Evolutionary conservation across 1,284 basidiomycete species (phyloP).

Genomic region (Austroboletus olivaceoglutinosus): DNA sequence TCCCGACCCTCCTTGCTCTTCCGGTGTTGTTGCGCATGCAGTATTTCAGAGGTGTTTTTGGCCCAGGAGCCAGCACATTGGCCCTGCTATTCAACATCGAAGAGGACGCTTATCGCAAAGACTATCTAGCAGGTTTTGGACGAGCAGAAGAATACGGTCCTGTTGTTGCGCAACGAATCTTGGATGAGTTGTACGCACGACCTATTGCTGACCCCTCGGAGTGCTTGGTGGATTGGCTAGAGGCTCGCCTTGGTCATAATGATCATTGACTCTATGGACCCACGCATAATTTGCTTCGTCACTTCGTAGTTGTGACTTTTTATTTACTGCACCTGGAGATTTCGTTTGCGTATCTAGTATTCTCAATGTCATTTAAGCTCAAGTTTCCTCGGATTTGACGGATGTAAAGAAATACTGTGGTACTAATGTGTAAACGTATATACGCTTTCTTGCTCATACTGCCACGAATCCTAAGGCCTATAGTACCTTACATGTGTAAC

Average conservation of each 20-base stretch:
- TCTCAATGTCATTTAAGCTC: neutral
- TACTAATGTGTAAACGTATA: too few relatives aligned
- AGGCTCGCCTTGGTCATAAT: constrained; percentile 40
- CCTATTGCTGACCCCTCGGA: constrained; percentile 32
- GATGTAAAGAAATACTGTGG: too few relatives aligned
- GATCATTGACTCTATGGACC: constrained; percentile 26
- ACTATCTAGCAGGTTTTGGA: constrained; percentile 69
- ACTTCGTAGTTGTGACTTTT: neutral
- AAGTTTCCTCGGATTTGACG: too few relatives aligned
- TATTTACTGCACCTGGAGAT: neutral
- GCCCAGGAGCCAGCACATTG: constrained; percentile 39
- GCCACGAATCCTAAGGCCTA: too few relatives aligned
- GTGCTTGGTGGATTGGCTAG: constrained; percentile 46
- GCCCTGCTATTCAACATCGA: constrained; percentile 54
- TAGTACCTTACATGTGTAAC: too few relatives aligned
- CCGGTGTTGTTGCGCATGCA: constrained; percentile 56
- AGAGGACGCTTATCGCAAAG: constrained; percentile 61
- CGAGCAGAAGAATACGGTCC: constrained; percentile 70
- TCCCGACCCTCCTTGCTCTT: constrained; percentile 68
- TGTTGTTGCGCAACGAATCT: constrained; percentile 54
- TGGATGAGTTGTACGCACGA: constrained; percentile 43
- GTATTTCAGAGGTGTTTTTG: constrained; percentile 26
- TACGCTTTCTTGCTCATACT: too few relatives aligned
- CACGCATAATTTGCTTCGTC: neutral
- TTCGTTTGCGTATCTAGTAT: neutral